Conservation (phyloP, 106 monocot genomes). For the Acanthochlamys bracteata region DNA sequence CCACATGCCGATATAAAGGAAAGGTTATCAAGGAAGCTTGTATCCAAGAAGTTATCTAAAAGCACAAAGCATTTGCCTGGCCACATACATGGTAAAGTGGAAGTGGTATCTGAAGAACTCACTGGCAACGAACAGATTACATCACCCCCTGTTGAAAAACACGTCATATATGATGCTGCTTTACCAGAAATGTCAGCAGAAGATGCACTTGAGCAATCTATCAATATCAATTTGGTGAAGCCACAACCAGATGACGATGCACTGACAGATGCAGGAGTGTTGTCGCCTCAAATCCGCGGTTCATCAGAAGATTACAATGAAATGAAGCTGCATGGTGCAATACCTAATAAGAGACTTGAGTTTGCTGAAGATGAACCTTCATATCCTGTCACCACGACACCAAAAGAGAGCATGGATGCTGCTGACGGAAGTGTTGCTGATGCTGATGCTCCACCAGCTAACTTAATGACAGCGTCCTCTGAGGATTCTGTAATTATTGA, state of each 20-base stretch:
- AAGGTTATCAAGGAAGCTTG: background rate
- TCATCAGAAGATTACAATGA: background rate
- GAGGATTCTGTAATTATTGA: constrained; percentile 17
- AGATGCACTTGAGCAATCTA: constrained; percentile 4
- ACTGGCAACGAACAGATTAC: background rate
- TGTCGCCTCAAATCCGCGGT: background rate
- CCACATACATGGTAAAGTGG: background rate
- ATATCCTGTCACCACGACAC: constrained; percentile 2
- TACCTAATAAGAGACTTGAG: background rate
- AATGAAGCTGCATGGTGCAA: background rate
- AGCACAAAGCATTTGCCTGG: background rate
- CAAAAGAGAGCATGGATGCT: background rate
- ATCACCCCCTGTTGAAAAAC: background rate
- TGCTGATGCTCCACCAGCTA: background rate
- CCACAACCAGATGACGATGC: background rate
- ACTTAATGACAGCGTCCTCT: background rate
- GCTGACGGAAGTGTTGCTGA: background rate
- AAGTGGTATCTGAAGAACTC: background rate
- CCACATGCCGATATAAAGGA: constrained; percentile 3
- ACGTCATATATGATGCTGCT: background rate
- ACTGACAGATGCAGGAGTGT: background rate
- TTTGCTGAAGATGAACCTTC: background rate
- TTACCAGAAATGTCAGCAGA: background rate
- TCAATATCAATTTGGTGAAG: background rate
- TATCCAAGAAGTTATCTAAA: background rate